Base-by-base conservation (phyloP, 2,329 filamentous ascomycete genomes). In the Colletotrichum liriopes region DNA sequence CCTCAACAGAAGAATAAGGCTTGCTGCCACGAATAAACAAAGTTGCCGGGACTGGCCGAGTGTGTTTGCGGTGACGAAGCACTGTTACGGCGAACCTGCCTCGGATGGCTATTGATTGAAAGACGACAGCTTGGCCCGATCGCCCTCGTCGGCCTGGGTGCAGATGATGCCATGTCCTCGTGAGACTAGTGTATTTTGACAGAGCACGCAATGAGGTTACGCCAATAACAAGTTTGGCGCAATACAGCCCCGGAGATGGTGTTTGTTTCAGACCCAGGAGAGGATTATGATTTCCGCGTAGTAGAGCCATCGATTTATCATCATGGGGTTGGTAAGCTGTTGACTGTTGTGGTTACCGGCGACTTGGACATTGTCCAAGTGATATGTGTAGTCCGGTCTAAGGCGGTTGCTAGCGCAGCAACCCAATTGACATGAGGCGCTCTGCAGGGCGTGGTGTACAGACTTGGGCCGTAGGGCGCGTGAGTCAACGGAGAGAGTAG, bases 351-450 rank as follows among this genome's bases (percentile, higher is more conserved):
- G 43, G n/a, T 35, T 16, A 43, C n/a, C 43, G 45, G 41, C 32
- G 29, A 23, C 49, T 32, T 11, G n/a, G 52, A 51, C 20, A 52
- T 56, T 9, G 62, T 16, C 52, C 63, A 47, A 60, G 45, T 49
- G 45, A 54, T 26, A 59, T 39, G 43, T 35, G 62, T 23, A 9
- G n/a, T 47, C 20, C 26, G 4, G 45, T 51, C 49, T n/a, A 39
- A 8, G 23, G 9, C 20, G n/a, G 60, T 54, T 60, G n/a, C 62
- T 61, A 52, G 64, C 26, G 39, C n/a, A 23, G 35, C 32, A 26
- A 43, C 39, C 29, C 35, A 12, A 29, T 47, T 52, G 65, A 60
- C 69, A 60, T 69, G 69, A 59, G 69, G 69, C 65, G 65, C 20
- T 12, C 47, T 20, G 69, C 45, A 72, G 69, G 69, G 69, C 69